Conservation (phyloP, 129 eudicot species). For the Saposhnikovia divaricata region DNA sequence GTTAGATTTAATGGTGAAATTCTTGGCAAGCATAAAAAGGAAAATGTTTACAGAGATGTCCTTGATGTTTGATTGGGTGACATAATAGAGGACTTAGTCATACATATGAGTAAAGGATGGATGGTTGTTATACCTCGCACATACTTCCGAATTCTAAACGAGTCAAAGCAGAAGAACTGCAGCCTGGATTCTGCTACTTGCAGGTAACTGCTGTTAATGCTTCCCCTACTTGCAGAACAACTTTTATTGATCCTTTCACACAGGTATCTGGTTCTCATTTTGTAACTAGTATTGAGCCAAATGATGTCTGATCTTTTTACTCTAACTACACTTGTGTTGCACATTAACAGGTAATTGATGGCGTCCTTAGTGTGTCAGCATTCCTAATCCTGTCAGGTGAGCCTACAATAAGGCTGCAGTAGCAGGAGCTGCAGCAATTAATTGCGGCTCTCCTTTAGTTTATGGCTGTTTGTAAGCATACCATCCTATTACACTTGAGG, state of each 20-base stretch:
- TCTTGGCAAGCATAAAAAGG: slow-evolving; percentile 33
- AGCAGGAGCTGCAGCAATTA: slow-evolving; percentile 86
- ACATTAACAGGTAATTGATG: slow-evolving; percentile 73
- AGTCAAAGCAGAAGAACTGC: slow-evolving; percentile 84
- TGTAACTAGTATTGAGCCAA: neutral
- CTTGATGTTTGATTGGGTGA: slow-evolving; percentile 94
- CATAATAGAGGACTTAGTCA: slow-evolving; percentile 93
- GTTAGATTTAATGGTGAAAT: slow-evolving; percentile 25
- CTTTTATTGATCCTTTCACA: too few relatives aligned
- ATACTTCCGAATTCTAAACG: slow-evolving; percentile 82
- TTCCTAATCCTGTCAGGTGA: slow-evolving; percentile 88
- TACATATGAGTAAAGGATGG: slow-evolving; percentile 81
- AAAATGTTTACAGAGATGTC: slow-evolving; percentile 77
- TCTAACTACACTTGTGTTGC: neutral
- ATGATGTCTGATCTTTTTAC: neutral
- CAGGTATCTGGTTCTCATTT: neutral
- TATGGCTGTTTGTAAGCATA: slow-evolving; percentile 90
- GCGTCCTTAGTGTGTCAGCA: slow-evolving; percentile 83
- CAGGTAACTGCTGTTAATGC: slow-evolving; percentile 96
- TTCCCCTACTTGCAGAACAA: neutral
- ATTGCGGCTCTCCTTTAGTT: slow-evolving; percentile 87
- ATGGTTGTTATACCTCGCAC: slow-evolving; percentile 60
- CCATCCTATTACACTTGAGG: slow-evolving; percentile 81
- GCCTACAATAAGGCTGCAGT: slow-evolving; percentile 87
- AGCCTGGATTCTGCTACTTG: slow-evolving; percentile 71